Evolutionary conservation across 2,329 filamentous ascomycete genomes (phyloP).

Genomic region (Cladorrhinum sp.): DNA sequence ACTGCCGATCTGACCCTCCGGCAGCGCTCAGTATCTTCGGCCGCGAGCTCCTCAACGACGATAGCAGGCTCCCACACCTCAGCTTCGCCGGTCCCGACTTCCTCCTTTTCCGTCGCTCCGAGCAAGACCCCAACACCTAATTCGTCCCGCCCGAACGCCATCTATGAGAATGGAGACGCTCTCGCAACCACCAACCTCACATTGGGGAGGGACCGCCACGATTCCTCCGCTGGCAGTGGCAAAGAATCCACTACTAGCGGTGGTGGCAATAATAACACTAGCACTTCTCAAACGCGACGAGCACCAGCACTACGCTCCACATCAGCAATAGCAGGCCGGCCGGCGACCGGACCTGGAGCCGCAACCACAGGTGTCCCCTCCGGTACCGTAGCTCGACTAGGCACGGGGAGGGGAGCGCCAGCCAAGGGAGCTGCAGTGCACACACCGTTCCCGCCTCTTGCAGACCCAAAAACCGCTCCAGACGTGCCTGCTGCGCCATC

Average conservation of each 20-base stretch:
- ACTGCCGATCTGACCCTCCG: constrained; percentile 52
- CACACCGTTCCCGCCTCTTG: constrained; percentile 54
- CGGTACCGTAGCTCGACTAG: constrained; percentile 22
- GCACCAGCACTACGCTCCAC: constrained; percentile 51
- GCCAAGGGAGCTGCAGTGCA: constrained; percentile 42
- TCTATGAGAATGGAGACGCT: constrained; percentile 28
- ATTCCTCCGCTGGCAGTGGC: constrained; percentile 27
- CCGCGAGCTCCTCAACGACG: constrained; percentile 31
- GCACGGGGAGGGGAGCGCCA: constrained; percentile 25
- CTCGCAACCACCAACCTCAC: constrained; percentile 29
- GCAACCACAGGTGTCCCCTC: constrained; percentile 7
- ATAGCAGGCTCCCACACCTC: constrained; percentile 30
- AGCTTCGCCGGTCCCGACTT: constrained; percentile 17
- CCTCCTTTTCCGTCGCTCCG: constrained; percentile 20
- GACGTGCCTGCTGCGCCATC: constrained; percentile 62
- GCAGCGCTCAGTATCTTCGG: constrained; percentile 52
- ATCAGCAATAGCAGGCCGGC: constrained; percentile 46
- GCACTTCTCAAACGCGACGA: constrained; percentile 30
- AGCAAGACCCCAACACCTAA: constrained; percentile 23
- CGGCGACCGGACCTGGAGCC: constrained; percentile 14
- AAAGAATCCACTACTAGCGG: constrained; percentile 14
- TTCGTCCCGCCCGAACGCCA: constrained; percentile 25
- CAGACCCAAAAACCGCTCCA: constrained; percentile 53
- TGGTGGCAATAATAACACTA: constrained; percentile 29
- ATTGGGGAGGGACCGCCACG: constrained; percentile 22